Evolutionary conservation across 805 yeast species (phyloP).

Genomic region (Kuraishia piskuri): DNA sequence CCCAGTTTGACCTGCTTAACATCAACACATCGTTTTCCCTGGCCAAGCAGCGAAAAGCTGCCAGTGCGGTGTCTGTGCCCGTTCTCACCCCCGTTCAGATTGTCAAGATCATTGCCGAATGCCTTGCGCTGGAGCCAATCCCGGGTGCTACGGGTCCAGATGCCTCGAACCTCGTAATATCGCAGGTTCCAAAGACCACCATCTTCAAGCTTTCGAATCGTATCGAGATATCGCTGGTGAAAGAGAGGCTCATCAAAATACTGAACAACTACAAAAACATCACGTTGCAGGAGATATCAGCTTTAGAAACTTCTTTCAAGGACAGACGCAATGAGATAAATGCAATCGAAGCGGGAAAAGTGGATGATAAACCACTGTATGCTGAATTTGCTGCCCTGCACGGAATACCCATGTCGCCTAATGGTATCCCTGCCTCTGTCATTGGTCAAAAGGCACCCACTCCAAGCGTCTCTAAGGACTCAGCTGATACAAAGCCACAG

Average conservation of each 20-base stretch:
- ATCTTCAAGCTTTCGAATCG: conserved; percentile 22
- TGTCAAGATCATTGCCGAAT: conserved; percentile 26
- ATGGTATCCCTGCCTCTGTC: not conserved
- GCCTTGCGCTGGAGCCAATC: conserved; percentile 17
- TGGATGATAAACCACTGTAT: conserved; percentile 25
- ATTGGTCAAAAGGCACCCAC: not conserved
- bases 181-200: conserved; percentile 24
- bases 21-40: conserved; percentile 18
- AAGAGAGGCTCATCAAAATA: conserved; percentile 24
- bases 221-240: conserved; percentile 21
- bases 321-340: conserved; percentile 28
- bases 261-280: conserved; percentile 23
- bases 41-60: conserved; percentile 13
- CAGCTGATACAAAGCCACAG: not conserved
- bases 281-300: conserved; percentile 25
- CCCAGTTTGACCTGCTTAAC: conserved; percentile 23
- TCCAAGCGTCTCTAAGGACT: not conserved
- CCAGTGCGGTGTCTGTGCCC: conserved; percentile 6
- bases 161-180: conserved; percentile 16
- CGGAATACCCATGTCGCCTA: not conserved
- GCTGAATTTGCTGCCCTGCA: conserved; percentile 13
- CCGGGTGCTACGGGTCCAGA: conserved; percentile 8
- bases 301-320: conserved; percentile 28
- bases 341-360: conserved; percentile 30
- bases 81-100: conserved; percentile 24